Conservation (phyloP, 2,329 filamentous ascomycete genomes). For the Parasarocladium wereldwijsianum region DNA sequence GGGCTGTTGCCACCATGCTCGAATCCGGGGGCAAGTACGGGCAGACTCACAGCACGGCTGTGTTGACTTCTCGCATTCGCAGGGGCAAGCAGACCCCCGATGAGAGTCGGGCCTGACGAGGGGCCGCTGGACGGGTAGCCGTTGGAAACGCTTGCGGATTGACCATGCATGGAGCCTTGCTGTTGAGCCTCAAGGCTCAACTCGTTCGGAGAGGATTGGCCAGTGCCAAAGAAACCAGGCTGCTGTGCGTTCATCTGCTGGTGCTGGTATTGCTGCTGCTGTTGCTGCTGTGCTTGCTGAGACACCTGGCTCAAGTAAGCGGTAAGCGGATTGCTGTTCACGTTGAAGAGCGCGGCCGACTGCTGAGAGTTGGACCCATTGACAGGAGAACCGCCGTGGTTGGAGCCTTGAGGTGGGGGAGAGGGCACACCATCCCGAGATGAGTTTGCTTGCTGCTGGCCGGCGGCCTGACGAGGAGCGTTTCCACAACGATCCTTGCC, state of each 20-base stretch:
- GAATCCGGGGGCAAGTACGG: constrained; percentile 50
- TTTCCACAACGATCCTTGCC: constrained; percentile 98
- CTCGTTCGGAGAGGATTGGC: constrained; percentile 43
- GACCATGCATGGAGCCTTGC: constrained; percentile 40
- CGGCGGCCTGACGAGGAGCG: constrained; percentile 58
- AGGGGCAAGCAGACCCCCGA: constrained; percentile 64
- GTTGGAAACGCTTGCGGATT: constrained; percentile 52
- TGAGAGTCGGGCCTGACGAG: constrained; percentile 48
- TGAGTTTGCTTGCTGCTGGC: constrained; percentile 48
- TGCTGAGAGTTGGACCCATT: constrained; percentile 45
- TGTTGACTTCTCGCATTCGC: constrained; percentile 46
- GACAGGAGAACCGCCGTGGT: constrained; percentile 41
- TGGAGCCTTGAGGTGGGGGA: constrained; percentile 44
- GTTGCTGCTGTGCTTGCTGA: constrained; percentile 57
- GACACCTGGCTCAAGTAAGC: constrained; percentile 83
- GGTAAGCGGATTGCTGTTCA: constrained; percentile 75
- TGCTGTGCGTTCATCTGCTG: constrained; percentile 62
- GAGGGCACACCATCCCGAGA: constrained; percentile 49
- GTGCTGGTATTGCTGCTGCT: constrained; percentile 61
- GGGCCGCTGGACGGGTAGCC: constrained; percentile 40
- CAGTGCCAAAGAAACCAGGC: constrained; percentile 65
- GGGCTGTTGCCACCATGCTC: constrained; percentile 43
- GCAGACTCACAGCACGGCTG: constrained; percentile 79
- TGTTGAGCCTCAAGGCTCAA: constrained; percentile 43
- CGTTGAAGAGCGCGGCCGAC: constrained; percentile 63